Conservation (phyloP, 2,329 filamentous ascomycete species). For the Trichophyton rubrum region DNA sequence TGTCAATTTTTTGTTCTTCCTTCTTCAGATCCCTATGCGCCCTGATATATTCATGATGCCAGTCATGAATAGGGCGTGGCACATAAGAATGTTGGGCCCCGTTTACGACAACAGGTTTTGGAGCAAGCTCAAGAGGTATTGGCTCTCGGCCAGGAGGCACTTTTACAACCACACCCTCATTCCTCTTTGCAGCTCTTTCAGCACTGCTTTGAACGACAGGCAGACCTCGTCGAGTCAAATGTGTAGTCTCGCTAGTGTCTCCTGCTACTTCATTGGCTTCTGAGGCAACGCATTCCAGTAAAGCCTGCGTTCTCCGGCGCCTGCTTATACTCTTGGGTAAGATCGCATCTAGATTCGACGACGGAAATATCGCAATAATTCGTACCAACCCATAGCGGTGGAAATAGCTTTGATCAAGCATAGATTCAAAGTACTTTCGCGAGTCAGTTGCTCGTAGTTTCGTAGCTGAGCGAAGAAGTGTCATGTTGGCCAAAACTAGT, state of each 20-base stretch:
- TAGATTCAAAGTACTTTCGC: conserved; percentile 50
- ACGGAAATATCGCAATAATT: conserved; percentile 60
- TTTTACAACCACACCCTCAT: conserved; percentile 19
- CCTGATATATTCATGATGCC: conserved; percentile 33
- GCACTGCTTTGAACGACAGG: conserved; percentile 17
- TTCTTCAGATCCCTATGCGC: neutral
- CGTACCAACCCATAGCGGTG: conserved; percentile 68
- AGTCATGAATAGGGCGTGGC: conserved; percentile 27
- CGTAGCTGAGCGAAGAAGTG: conserved; percentile 45
- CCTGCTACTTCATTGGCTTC: conserved; percentile 20
- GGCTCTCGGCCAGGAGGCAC: conserved; percentile 22
- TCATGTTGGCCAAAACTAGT: conserved; percentile 58
- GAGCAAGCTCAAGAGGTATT: conserved; percentile 17
- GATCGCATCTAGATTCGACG: conserved; percentile 46
- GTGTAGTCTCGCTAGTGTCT: conserved; percentile 22
- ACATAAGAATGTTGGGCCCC: conserved; percentile 17
- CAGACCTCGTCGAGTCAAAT: conserved; percentile 18
- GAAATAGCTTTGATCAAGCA: conserved; percentile 48
- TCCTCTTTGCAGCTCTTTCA: conserved; percentile 21
- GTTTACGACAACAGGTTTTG: conserved; percentile 13
- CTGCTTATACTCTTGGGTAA: conserved; percentile 48
- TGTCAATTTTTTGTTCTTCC: conserved; percentile 7
- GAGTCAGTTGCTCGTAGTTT: conserved; percentile 41
- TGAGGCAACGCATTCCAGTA: conserved; percentile 47
- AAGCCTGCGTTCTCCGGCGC: conserved; percentile 46